Conservation (phyloP, 2,329 filamentous ascomycete species). For the Epicoccum nigrum region DNA sequence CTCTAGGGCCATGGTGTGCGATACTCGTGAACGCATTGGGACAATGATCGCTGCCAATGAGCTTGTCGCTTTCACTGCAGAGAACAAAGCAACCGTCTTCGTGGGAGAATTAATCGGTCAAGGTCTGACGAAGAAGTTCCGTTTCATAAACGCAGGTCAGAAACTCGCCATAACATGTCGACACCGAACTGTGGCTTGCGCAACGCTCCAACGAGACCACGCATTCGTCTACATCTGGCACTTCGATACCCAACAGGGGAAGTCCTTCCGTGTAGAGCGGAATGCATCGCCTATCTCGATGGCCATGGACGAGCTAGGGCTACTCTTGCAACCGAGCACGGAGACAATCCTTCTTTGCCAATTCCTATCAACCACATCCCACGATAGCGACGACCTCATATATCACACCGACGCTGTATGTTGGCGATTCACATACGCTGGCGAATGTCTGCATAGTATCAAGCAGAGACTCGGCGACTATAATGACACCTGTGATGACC, state of each 20-base stretch:
- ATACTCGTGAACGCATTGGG: slow-evolving; percentile 31
- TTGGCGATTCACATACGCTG: slow-evolving; percentile 21
- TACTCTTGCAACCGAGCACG: slow-evolving; percentile 20
- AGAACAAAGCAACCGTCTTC: slow-evolving; percentile 16
- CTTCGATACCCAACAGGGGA: slow-evolving; percentile 31
- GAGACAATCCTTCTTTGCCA: slow-evolving; percentile 17
- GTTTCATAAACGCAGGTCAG: slow-evolving; percentile 13
- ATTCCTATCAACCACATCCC: background rate
- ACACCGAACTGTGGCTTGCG: slow-evolving; percentile 32
- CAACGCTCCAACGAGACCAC: slow-evolving; percentile 3
- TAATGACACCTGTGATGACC: background rate
- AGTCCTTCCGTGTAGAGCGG: slow-evolving; percentile 25
- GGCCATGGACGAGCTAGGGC: background rate
- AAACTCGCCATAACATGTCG: slow-evolving; percentile 23
- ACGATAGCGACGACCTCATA: background rate
- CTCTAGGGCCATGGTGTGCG: slow-evolving; percentile 14
- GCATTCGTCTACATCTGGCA: slow-evolving; percentile 38
- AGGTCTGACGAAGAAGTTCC: slow-evolving; percentile 29
- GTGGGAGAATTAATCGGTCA: slow-evolving; percentile 25
- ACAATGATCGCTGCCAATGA: slow-evolving; percentile 28
- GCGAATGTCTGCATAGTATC: slow-evolving; percentile 3
- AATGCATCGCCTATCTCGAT: background rate
- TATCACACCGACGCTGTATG: background rate
- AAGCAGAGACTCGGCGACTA: background rate
- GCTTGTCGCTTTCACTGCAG: slow-evolving; percentile 31